phyloP scores from a whole-genome alignment of 2,329 filamentous ascomycete species.

The Helotiales sp. region DNA sequence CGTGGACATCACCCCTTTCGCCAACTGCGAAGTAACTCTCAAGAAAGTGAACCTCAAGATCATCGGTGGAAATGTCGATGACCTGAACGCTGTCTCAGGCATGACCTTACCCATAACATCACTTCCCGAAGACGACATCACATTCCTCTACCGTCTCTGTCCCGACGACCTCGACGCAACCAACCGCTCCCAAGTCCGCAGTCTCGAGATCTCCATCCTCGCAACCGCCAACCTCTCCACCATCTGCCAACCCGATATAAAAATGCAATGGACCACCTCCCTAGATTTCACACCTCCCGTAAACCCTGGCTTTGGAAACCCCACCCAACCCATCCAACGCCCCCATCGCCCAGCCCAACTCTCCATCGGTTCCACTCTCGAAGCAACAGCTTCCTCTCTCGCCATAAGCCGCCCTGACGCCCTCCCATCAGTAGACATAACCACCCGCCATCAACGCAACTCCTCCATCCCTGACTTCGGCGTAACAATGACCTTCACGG shows the following conservation, averaged over 20 bases:
- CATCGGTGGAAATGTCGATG: slow-evolving; percentile 61
- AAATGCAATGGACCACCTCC: slow-evolving; percentile 70
- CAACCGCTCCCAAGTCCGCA: slow-evolving; percentile 54
- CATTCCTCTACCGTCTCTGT: slow-evolving; percentile 71
- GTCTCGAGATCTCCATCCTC: slow-evolving; percentile 64
- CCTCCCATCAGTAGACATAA: slow-evolving; percentile 63
- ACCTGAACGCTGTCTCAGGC: slow-evolving; percentile 56
- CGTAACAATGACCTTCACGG: slow-evolving; percentile 76
- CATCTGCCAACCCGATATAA: slow-evolving; percentile 63
- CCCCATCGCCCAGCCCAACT: slow-evolving; percentile 67
- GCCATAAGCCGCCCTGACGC: slow-evolving; percentile 63
- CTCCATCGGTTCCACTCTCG: slow-evolving; percentile 61
- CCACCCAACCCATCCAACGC: slow-evolving; percentile 63
- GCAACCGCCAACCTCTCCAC: slow-evolving; percentile 63
- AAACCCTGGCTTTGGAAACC: slow-evolving; percentile 64
- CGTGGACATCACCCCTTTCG: slow-evolving; percentile 73
- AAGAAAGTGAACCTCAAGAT: slow-evolving; percentile 63
- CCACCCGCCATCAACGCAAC: slow-evolving; percentile 45
- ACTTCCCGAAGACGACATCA: slow-evolving; percentile 75
- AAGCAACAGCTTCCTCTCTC: slow-evolving; percentile 58
- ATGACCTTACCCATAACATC: slow-evolving; percentile 63
- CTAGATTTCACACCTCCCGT: slow-evolving; percentile 72
- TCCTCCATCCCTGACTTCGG: slow-evolving; percentile 64
- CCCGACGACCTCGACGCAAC: slow-evolving; percentile 47
- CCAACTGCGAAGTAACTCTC: slow-evolving; percentile 69